These are phyloP conservation scores for Cicer pinnatifidum DNA, from an alignment of 306 rosid species.

Conservation along the genomic window DNA sequence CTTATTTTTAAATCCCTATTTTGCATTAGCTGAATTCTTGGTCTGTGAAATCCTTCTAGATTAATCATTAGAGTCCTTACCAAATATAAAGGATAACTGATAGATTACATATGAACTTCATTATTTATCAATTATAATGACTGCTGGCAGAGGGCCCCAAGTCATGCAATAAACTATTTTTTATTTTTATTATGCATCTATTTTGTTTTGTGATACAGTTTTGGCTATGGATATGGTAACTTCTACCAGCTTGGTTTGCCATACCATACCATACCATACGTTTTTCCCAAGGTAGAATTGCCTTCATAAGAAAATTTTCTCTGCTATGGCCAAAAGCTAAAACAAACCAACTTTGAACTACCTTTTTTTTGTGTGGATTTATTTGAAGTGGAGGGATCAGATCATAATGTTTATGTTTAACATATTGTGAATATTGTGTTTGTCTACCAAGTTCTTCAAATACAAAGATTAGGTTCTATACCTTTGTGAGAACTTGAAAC, in stretches of 20 bases:
- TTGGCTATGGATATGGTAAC: constrained; percentile 26
- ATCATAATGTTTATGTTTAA: constrained; percentile 37
- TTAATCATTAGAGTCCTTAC: constrained; percentile 20
- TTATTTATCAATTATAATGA: constrained; percentile 26
- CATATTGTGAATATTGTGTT: constrained; percentile 15
- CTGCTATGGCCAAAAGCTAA: constrained; percentile 30
- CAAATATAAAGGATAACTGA: constrained; percentile 23
- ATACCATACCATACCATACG: not conserved
- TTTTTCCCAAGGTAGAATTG: constrained; percentile 16
- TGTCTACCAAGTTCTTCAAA: constrained; percentile 9
- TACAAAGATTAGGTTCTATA: constrained; percentile 7
- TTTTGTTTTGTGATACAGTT: constrained; percentile 14
- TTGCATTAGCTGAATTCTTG: constrained; percentile 27
- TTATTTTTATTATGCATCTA: constrained; percentile 1
- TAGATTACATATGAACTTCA: constrained; percentile 12
- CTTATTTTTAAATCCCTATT: not conserved
- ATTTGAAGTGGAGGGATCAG: not conserved
- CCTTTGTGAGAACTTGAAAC: constrained; percentile 21
- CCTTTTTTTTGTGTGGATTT: not conserved
- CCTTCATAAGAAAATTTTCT: constrained; percentile 22
- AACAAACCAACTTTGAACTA: constrained; percentile 4
- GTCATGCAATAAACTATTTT: constrained; percentile 21
- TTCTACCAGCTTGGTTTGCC: constrained; percentile 23
- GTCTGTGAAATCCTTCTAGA: constrained; percentile 30
- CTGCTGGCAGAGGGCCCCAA: not conserved